Evolutionary conservation across 352 stramenopile species (phyloP).

Genomic region (Porosira glacialis): DNA sequence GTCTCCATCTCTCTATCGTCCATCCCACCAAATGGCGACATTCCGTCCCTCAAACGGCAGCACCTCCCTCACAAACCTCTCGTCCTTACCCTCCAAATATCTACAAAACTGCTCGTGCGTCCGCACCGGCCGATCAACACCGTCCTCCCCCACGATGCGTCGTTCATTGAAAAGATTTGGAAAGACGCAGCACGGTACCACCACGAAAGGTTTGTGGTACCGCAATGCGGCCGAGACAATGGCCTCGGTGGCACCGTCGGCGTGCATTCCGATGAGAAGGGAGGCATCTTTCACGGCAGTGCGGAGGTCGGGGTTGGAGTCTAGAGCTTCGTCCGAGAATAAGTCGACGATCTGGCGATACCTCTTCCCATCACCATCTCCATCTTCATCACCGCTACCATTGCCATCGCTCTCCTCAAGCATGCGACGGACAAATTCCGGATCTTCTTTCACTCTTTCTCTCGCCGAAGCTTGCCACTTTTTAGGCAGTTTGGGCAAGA

Average conservation of each 20-base stretch:
- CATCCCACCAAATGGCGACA: constrained; percentile 58
- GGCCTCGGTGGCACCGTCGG: constrained; percentile 90
- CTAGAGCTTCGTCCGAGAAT: constrained; percentile 29
- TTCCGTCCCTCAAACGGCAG: constrained; percentile 60
- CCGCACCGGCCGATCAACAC: constrained; percentile 24
- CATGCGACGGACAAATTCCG: constrained; percentile 58
- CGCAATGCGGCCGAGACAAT: constrained; percentile 89
- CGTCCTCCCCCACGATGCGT: constrained; percentile 9
- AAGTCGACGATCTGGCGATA: constrained; percentile 55
- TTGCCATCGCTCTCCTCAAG: no score
- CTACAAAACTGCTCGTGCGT: constrained; percentile 63
- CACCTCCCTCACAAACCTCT: constrained; percentile 38
- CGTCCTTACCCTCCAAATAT: constrained; percentile 50
- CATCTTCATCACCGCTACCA: no score
- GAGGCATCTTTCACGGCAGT: constrained; percentile 80
- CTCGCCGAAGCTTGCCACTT: constrained; percentile 71
- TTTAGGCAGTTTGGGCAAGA: constrained; percentile 74
- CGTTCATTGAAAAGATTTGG: constrained; percentile 64
- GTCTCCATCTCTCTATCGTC: no score
- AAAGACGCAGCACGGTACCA: constrained; percentile 93
- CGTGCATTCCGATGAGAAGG: constrained; percentile 89
- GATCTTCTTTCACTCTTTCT: constrained; percentile 41
- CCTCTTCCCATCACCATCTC: constrained; percentile 47
- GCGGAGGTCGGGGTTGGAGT: constrained; percentile 56
- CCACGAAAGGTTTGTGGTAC: constrained; percentile 89